Evolutionary conservation across 177 flowering plant species (phyloP), one percentile per base, ranked within the genome.

Genomic region (Tripterygium wilfordii): DNA sequence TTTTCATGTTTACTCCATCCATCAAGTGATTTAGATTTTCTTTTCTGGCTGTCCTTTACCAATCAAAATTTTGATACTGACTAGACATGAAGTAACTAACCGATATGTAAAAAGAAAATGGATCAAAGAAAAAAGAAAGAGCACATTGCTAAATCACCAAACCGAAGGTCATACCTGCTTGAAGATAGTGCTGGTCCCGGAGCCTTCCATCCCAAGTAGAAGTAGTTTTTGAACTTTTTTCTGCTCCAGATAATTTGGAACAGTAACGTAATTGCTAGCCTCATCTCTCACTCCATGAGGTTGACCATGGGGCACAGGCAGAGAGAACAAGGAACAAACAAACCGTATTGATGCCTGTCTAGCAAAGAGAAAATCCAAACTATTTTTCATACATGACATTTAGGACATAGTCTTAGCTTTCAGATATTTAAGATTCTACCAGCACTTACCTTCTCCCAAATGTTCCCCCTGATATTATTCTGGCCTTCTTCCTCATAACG

Each of bases 401-500:
- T 19, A 29, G 8, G 44, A 18, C 18, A n/a, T 14, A 56, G 23
- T 28, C 19, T 32, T 23, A 12, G 15, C 5, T 24, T 5, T 23
- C 2, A 43, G n/a, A 17, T 21, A 20, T 33, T 43, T 13, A 48
- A 33, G 29, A 53, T 14, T 9, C 23, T 46, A 10, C 17, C 19
- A 24, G 43, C 28, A 50, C 51, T 23, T 66, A 92, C 98, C 96
- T 86, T 92, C 58, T 80, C 91, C 96, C 97, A 92, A 10, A 92
- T 86, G 58, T 89, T 84, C 50, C 98, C 96, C 57, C 85, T 79
- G 52, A 86, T 86, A 64, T 84, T 92, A 53, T 92, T 92, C 61
- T 88, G 96, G 26, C 96, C 98, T 76, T 92, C 98, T 58, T 92
- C 98, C 74, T 92, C 96, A 49, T 92, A 92, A 28, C 96, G 80